phyloP scores from a whole-genome alignment of 768 basidiomycete genomes.

The Lentinula raphanica region DNA sequence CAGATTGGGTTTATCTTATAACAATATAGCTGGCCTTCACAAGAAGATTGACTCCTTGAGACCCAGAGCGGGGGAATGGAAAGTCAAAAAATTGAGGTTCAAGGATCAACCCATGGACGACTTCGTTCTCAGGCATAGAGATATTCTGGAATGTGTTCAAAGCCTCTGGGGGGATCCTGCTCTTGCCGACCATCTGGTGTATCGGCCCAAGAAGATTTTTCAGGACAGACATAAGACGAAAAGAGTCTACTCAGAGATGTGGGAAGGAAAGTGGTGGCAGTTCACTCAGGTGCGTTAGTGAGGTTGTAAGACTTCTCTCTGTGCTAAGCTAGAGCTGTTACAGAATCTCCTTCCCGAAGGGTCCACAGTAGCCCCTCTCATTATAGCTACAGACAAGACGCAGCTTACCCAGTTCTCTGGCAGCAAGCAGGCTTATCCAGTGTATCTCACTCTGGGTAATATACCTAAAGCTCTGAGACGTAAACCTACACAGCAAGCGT shows the following conservation, averaged over 20 bases:
- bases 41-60: no score
- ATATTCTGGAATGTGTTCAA: slow-evolving; percentile 19
- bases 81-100: slow-evolving; percentile 10
- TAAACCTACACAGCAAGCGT: no score
- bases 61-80: no score
- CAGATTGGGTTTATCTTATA: slow-evolving; percentile 14
- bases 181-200: slow-evolving; percentile 18
- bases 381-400: no score
- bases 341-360: slow-evolving; percentile 5
- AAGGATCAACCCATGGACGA: slow-evolving; percentile 8
- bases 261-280: no score
- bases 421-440: slow-evolving; percentile 27
- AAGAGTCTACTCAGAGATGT: no score
- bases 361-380: slow-evolving; percentile 18
- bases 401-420: no score
- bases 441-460: slow-evolving; percentile 30
- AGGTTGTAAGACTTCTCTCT: background rate
- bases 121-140: slow-evolving; percentile 16
- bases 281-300: no score
- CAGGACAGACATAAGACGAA: no score
- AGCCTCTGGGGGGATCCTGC: slow-evolving; percentile 21
- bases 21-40: no score
- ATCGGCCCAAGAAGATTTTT: slow-evolving; percentile 19
- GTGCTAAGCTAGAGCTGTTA: background rate
- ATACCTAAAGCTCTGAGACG: no score